Conservation (phyloP, 352 stramenopile species). For the Phytophthora pisi region DNA sequence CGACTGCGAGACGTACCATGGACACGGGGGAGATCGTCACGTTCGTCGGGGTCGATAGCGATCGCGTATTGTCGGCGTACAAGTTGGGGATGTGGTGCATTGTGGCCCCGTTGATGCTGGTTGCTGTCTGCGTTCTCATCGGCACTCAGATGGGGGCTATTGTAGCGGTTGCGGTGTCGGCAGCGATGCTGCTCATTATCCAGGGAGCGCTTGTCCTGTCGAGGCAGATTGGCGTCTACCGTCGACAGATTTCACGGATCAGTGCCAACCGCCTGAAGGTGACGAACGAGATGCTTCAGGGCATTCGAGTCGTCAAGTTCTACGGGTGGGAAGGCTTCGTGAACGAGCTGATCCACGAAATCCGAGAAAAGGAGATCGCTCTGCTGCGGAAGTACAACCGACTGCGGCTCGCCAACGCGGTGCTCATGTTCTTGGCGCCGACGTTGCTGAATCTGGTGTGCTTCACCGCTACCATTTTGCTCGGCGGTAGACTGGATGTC, state of each 20-base stretch:
- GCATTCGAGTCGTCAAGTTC: constrained; percentile 89
- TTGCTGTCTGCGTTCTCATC: constrained; percentile 1
- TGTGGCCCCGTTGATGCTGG: not conserved
- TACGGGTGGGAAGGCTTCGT: constrained; percentile 75
- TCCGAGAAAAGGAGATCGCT: constrained; percentile 43
- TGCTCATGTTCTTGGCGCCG: constrained; percentile 49
- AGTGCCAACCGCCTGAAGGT: constrained; percentile 86
- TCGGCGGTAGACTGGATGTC: constrained; percentile 90
- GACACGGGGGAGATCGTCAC: constrained; percentile 63
- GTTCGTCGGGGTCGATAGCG: constrained; percentile 45
- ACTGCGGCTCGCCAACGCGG: constrained; percentile 56
- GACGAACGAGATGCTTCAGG: constrained; percentile 91
- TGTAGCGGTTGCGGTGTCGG: not conserved
- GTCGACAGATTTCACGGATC: constrained; percentile 19
- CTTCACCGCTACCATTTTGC: constrained; percentile 71
- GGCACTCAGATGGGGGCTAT: constrained; percentile 24
- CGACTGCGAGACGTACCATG: constrained; percentile 42
- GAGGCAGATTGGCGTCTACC: constrained; percentile 17
- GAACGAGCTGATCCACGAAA: constrained; percentile 23
- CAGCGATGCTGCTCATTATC: constrained; percentile 22
- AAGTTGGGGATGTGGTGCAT: constrained; percentile 14
- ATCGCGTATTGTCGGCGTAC: constrained; percentile 36
- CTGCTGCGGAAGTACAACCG: constrained; percentile 37
- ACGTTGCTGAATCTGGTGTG: constrained; percentile 75
- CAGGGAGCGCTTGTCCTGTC: constrained; percentile 3